A percentile compares a stretch with the other conserved stretches of the same genome.
These are phyloP conservation scores for Apiotrichum veenhuisii DNA, from an alignment of 1,284 basidiomycete species.

Conservation along the genomic window DNA sequence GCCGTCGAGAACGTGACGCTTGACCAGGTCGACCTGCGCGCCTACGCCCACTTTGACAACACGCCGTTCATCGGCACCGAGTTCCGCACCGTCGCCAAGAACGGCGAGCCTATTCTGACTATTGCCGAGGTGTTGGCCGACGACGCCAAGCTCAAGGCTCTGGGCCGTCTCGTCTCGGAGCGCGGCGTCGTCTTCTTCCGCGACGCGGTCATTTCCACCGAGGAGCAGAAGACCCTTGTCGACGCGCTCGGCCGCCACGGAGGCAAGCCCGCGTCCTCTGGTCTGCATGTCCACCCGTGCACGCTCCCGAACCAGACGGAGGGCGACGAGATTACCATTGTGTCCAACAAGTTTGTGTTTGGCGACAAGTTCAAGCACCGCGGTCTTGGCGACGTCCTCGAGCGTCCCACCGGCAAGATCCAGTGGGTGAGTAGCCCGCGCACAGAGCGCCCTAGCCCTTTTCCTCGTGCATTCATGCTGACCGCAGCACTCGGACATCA, in stretches of 20 bases:
- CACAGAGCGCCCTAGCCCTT: no score
- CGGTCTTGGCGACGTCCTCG: not conserved
- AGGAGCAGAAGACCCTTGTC: constrained; percentile 52
- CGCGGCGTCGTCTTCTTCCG: constrained; percentile 71
- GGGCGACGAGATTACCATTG: constrained; percentile 55
- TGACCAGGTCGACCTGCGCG: constrained; percentile 4
- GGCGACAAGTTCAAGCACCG: constrained; percentile 29
- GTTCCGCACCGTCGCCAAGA: constrained; percentile 30
- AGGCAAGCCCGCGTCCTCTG: constrained; percentile 57
- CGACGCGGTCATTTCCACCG: constrained; percentile 53
- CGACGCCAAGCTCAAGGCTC: constrained; percentile 23
- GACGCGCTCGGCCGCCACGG: constrained; percentile 55
- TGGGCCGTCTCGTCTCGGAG: constrained; percentile 53
- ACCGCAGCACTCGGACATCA: constrained; percentile 58
- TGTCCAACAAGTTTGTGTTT: constrained; percentile 47
- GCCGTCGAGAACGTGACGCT: not conserved
- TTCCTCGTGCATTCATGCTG: no score
- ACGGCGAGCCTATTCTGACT: constrained; percentile 22
- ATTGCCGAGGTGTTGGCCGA: constrained; percentile 28
- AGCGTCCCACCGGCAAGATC: not conserved
- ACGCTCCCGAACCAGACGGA: constrained; percentile 50
- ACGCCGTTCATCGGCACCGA: constrained; percentile 41
- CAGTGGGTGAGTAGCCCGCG: not conserved
- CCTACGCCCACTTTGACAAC: constrained; percentile 27
- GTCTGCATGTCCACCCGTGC: constrained; percentile 62